These are phyloP conservation scores for Asclepias syriaca DNA, from an alignment of 257 asterid genomes.

Conservation along the genomic window DNA sequence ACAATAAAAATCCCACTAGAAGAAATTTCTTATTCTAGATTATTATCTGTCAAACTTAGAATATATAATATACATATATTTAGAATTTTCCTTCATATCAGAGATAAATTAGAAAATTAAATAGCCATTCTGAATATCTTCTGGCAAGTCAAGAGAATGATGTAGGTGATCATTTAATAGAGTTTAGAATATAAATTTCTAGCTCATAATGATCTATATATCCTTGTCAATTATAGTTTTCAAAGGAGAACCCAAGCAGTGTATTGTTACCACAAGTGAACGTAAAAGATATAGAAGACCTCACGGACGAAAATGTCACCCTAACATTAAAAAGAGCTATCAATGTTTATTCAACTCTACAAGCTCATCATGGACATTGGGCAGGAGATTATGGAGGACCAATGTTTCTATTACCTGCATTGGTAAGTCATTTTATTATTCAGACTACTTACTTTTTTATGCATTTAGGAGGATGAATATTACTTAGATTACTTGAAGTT, in stretches of 20 bases:
- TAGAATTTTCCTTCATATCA: not conserved
- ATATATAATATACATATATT: too few relatives aligned
- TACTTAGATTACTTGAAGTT: not conserved
- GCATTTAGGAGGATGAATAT: not conserved
- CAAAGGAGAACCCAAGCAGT: slow-evolving; percentile 65
- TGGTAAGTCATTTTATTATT: slow-evolving; percentile 46
- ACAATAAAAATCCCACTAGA: too few relatives aligned
- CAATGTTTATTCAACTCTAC: slow-evolving; percentile 71
- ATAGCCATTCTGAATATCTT: not conserved
- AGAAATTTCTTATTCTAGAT: too few relatives aligned
- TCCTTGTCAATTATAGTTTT: slow-evolving; percentile 40
- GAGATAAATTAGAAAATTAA: not conserved
- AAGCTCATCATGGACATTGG: slow-evolving; percentile 94
- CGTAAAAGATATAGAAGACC: slow-evolving; percentile 59
- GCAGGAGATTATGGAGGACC: slow-evolving; percentile 99
- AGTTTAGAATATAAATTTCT: not conserved
- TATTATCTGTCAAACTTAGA: too few relatives aligned
- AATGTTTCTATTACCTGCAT: slow-evolving; percentile 93
- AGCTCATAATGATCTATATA: not conserved
- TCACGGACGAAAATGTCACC: slow-evolving; percentile 71
- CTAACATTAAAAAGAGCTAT: slow-evolving; percentile 75
- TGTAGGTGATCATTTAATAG: not conserved
- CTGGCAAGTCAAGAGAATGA: not conserved
- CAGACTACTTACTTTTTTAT: not conserved
- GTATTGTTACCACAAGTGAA: slow-evolving; percentile 56